Conservation (phyloP, 2,329 filamentous ascomycete genomes). For the Penicillium sp. region DNA sequence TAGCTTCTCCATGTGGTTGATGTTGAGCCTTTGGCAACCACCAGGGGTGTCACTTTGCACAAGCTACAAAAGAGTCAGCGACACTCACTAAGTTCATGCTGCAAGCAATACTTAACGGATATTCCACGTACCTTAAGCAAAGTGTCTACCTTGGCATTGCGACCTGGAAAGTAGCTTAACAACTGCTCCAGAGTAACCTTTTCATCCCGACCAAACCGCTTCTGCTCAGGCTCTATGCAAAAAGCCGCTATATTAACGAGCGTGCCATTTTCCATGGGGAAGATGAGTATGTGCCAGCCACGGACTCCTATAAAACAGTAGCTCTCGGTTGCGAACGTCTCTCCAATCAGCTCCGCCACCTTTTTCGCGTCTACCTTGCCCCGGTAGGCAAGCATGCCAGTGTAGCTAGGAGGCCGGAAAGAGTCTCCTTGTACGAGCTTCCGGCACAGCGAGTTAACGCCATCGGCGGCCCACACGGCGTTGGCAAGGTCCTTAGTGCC, state of each 20-base stretch:
- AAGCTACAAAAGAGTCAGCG: neutral
- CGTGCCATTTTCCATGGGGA: constrained; percentile 8
- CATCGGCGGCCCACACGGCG: constrained; percentile 11
- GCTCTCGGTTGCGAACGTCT: constrained; percentile 3
- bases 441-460: constrained; percentile 7
- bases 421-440: constrained; percentile 8
- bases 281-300: constrained; percentile 10
- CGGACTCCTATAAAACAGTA: constrained; percentile 10
- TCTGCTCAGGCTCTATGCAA: constrained; percentile 3
- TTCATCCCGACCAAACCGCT: constrained; percentile 8
- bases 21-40: constrained; percentile 6
- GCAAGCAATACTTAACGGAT: no score
- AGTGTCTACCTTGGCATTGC: neutral
- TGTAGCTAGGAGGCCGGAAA: constrained; percentile 4
- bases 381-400: constrained; percentile 8
- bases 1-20: constrained; percentile 4
- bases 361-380: constrained; percentile 6
- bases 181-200: constrained; percentile 11
- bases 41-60: constrained; percentile 4
- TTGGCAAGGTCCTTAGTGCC: constrained; percentile 6
- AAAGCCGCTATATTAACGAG: constrained; percentile 11
- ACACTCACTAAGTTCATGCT: neutral
- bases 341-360: constrained; percentile 5
- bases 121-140: constrained; percentile 4
- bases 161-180: constrained; percentile 1